A percentile compares a stretch with the other conserved stretches of the same genome.
Conservation (phyloP, 2,329 filamentous ascomycete genomes). For the Trichoderma breve region DNA sequence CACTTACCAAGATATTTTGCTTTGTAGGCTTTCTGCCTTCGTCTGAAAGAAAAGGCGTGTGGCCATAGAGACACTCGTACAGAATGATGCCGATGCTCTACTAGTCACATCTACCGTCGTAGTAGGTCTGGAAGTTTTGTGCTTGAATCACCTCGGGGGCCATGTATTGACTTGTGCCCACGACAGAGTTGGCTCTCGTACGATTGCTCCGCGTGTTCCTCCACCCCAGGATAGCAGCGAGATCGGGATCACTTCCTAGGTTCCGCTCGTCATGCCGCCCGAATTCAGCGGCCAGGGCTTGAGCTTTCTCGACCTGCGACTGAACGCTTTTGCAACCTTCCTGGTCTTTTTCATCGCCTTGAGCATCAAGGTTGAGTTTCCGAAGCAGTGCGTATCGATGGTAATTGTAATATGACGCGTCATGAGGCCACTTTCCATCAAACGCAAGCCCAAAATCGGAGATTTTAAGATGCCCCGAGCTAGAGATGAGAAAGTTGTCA, state of each 20-base stretch:
- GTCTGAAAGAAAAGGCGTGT: constrained; percentile 83
- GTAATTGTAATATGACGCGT: constrained; percentile 80
- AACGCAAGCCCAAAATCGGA: constrained; percentile 96
- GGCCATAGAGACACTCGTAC: constrained; percentile 91
- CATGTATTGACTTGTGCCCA: constrained; percentile 98
- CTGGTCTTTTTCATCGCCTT: constrained; percentile 71
- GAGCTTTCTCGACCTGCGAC: constrained; percentile 35
- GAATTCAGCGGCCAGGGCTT: constrained; percentile 32
- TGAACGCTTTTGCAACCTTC: constrained; percentile 46
- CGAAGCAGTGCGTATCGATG: constrained; percentile 76
- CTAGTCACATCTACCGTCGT: constrained; percentile 94
- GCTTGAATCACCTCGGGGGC: constrained; percentile 81
- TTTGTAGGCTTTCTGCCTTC: constrained; percentile 79
- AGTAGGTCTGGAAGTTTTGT: constrained; percentile 58
- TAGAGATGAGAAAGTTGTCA: constrained; percentile 91
- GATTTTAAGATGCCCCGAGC: constrained; percentile 88
- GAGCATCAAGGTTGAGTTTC: constrained; percentile 70
- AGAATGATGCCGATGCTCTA: constrained; percentile 95
- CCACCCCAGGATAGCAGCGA: constrained; percentile 60
- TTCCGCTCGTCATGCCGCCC: constrained; percentile 36
- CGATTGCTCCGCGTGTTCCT: constrained; percentile 67
- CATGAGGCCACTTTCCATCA: constrained; percentile 91
- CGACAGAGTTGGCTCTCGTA: constrained; percentile 76
- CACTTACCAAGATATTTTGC: constrained; percentile 71
- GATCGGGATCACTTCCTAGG: constrained; percentile 28